Evolutionary conservation across 345 rosid species (phyloP).

Genomic region (Iberis pinnata): DNA sequence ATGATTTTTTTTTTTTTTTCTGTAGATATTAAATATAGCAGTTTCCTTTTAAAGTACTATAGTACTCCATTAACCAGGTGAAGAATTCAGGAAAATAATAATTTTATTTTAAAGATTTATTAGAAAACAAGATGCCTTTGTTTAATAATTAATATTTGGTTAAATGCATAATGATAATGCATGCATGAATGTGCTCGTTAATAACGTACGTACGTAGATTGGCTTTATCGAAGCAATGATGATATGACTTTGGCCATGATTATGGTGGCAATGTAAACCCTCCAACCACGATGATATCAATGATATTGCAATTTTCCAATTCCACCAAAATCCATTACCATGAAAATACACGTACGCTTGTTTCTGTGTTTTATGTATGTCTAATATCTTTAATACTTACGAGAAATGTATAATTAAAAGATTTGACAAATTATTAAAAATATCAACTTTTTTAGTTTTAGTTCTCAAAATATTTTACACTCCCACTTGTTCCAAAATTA

Average conservation of each 20-base stretch:
- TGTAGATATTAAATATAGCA: too few relatives aligned
- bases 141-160: background rate
- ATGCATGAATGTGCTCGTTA: conserved; percentile 19
- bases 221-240: conserved; percentile 11
- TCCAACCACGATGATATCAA: conserved; percentile 20
- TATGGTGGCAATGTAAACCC: conserved; percentile 28
- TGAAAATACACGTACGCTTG: conserved; percentile 6
- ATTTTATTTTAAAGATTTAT: too few relatives aligned
- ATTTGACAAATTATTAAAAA: too few relatives aligned
- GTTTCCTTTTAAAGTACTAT: too few relatives aligned
- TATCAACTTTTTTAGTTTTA: too few relatives aligned
- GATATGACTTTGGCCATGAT: conserved; percentile 20
- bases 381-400: background rate
- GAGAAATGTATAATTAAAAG: too few relatives aligned
- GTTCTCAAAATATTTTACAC: too few relatives aligned
- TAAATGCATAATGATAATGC: conserved; percentile 22
- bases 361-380: conserved; percentile 1
- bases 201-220: conserved; percentile 16
- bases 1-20: too few relatives aligned
- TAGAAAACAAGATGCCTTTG: too few relatives aligned
- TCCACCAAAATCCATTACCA: background rate
- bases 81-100: too few relatives aligned
- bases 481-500: too few relatives aligned
- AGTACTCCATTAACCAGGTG: too few relatives aligned
- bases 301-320: background rate